Evolutionary conservation across 2,329 filamentous ascomycete genomes (phyloP).

Genomic region (Penicillium sp.): DNA sequence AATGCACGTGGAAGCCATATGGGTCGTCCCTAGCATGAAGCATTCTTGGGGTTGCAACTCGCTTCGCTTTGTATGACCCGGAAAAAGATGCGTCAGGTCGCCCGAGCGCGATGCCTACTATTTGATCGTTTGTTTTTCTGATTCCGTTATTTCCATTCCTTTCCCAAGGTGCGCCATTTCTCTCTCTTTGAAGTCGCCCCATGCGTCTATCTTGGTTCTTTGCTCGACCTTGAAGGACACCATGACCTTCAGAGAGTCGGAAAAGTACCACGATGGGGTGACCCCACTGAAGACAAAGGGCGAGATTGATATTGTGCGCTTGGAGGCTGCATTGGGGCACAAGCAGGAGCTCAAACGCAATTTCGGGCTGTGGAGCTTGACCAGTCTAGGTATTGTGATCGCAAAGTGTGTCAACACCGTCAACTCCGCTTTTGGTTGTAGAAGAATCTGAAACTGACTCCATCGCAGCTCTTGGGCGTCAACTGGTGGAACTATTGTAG

Average conservation of each 20-base stretch:
- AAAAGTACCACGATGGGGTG: neutral
- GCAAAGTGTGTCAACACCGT: slow-evolving; percentile 32
- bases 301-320: slow-evolving; percentile 23
- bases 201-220: neutral
- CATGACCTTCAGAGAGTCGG: slow-evolving; percentile 4
- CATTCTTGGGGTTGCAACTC: slow-evolving; percentile 7
- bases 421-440: neutral
- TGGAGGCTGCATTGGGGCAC: slow-evolving; percentile 48
- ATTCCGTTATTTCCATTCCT: neutral
- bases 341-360: slow-evolving; percentile 60
- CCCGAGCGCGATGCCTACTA: neutral
- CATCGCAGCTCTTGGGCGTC: slow-evolving; percentile 58
- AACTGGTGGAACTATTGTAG: slow-evolving; percentile 56
- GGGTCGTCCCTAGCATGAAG: slow-evolving; percentile 16
- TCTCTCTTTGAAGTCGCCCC: neutral
- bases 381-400: slow-evolving; percentile 58
- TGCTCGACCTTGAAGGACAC: neutral
- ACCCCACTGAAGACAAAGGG: slow-evolving; percentile 2
- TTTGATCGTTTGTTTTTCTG: neutral
- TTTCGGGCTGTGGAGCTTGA: slow-evolving; percentile 56
- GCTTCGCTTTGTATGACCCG: neutral
- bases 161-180: no score
- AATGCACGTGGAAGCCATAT: slow-evolving; percentile 24
- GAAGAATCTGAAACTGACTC: neutral
- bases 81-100: neutral